Evolutionary conservation across 305 asterid genomes (phyloP).

Genomic region (Fraxinus baroniana): DNA sequence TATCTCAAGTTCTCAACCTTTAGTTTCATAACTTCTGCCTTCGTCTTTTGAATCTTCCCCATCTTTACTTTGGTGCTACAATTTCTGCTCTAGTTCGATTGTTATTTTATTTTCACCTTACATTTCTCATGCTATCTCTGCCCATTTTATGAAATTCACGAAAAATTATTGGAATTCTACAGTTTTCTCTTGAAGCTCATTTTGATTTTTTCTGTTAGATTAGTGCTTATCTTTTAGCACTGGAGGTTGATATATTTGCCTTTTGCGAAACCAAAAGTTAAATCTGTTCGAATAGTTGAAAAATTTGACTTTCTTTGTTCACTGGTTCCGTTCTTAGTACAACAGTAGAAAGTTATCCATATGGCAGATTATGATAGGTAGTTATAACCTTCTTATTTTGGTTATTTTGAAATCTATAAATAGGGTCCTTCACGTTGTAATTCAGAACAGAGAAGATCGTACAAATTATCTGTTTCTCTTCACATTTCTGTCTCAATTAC

Average conservation of each 20-base stretch:
- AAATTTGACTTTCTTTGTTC: neutral
- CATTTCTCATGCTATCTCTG: slow-evolving; percentile 10
- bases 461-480: neutral
- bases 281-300: neutral
- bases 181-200: slow-evolving; percentile 2
- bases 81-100: slow-evolving; percentile 18
- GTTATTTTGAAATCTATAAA: neutral
- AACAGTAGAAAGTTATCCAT: neutral
- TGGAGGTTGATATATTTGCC: slow-evolving; percentile 21
- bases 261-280: neutral
- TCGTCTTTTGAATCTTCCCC: slow-evolving; percentile 9
- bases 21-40: slow-evolving; percentile 6
- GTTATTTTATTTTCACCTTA: neutral
- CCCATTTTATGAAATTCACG: neutral
- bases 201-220: slow-evolving; percentile 15
- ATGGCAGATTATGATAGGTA: neutral
- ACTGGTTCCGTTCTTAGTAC: neutral
- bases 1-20: neutral
- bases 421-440: neutral
- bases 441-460: neutral
- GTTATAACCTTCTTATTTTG: neutral
- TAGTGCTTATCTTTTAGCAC: slow-evolving; percentile 11
- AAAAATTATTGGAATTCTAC: neutral
- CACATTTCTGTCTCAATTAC: neutral
- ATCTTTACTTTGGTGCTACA: neutral